Base-by-base conservation (phyloP, 306 rosid genomes). In the Fragaria ananassa region DNA sequence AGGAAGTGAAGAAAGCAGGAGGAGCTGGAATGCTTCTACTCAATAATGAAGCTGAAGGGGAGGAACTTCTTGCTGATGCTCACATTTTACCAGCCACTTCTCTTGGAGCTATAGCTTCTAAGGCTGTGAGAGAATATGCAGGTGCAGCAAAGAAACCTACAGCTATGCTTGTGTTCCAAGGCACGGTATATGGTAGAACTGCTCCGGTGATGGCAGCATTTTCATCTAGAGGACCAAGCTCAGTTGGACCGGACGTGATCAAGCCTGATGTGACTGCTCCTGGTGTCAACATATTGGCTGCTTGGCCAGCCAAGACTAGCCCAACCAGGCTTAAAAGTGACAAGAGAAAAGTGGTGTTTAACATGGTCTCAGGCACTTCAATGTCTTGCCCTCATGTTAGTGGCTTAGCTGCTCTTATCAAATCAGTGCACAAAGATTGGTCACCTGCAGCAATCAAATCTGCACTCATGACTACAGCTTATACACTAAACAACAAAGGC, bases 321-420 rank as follows among this genome's bases (percentile, higher is more conserved):
- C 93, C 94, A 44, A 85, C 81, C 65, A 13, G 42, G 61, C 73
- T 83, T 69, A 73, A 46, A 37, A 80, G 74, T 58, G 93, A 91
- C 79, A 86, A 85, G 68, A 87, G 94, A 79, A 86, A 76, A n/a
- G 88, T 80, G 1, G 25, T 82, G 1, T 91, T 86, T 51, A 89
- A 91, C 74, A 85, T 91, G 13, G 53, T 86, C 25, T 91, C 97
- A n/a, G 94, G 97, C 21, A 89, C 97, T 42, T 91, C 97, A 46
- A 91, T 91, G 97, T 89, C 97, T 41, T 91, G 97, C 47, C 93
- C 94, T 71, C 94, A 91, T 82, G 97, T 77, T 14, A 89, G 94
- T 72, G 97, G 97, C 46, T 2, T 89, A 31, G 94, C 91, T 49
- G 90, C 92, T 5, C 78, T 84, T 21, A 18, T 90, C 63, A 91